Conservation (phyloP, 2,329 filamentous ascomycete species). For the Bipolaris bicolor region DNA sequence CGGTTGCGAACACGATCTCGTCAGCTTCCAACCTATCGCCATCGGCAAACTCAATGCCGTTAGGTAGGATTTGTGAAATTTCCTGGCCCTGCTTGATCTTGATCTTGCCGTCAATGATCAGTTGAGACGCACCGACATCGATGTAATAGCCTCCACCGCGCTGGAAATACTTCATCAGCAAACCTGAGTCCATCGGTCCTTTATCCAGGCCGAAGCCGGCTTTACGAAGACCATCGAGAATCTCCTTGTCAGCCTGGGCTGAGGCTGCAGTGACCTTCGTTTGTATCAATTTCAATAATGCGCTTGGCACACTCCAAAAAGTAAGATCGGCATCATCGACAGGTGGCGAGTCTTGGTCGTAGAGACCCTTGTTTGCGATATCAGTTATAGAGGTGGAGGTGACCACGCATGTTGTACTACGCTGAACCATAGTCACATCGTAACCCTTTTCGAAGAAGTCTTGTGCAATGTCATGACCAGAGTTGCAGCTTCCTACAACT, state of each 20-base stretch:
- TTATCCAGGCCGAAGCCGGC: conserved; percentile 53
- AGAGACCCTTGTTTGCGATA: conserved; percentile 39
- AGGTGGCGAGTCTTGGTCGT: conserved; percentile 37
- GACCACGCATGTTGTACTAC: conserved; percentile 50
- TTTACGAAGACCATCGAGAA: conserved; percentile 51
- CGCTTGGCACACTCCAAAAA: conserved; percentile 45
- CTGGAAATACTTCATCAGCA: conserved; percentile 50
- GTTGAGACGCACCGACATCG: conserved; percentile 53
- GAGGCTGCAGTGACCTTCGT: conserved; percentile 33
- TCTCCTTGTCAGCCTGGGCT: conserved; percentile 43
- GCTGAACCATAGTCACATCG: conserved; percentile 56
- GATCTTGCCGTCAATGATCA: conserved; percentile 55
- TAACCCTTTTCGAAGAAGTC: conserved; percentile 54
- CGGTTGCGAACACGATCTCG: conserved; percentile 56
- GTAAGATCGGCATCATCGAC: conserved; percentile 38
- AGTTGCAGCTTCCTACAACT: conserved; percentile 58
- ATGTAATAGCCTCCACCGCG: conserved; percentile 57
- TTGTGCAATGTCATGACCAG: conserved; percentile 57
- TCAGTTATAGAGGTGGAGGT: conserved; percentile 35
- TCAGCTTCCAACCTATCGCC: conserved; percentile 53
- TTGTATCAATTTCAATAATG: conserved; percentile 41
- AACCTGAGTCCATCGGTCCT: conserved; percentile 36
- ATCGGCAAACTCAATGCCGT: conserved; percentile 54
- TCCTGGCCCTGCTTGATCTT: conserved; percentile 51
- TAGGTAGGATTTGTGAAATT: conserved; percentile 46